Base-by-base conservation (phyloP, 805 yeast genomes). In the Ogataea ganodermae region DNA sequence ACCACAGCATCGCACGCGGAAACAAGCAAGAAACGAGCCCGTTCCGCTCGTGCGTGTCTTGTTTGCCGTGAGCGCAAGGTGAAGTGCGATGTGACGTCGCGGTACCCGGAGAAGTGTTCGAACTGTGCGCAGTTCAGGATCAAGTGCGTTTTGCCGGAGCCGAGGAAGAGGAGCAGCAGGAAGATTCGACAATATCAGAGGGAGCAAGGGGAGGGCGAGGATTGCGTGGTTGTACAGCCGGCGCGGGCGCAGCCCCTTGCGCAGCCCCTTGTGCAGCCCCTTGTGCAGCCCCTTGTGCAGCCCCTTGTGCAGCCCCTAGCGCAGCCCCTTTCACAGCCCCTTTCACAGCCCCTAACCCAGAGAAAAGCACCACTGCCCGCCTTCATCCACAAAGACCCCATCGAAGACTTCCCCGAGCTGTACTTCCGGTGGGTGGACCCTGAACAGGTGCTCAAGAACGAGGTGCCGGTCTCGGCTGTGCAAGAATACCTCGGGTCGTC, bases 41-140 rank as follows among this genome's bases (percentile, higher is more conserved):
- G 91, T 43, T 86, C 89, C 0, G 70, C 86, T 7, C 67, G 88
- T 39, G 92, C 91, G 2, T 86, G 94, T 60, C 76, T 79, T 33
- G 85, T 86, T n/a, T 87, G 94, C 60, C 81, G 89, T 45, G 76
- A 84, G 6, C 71, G 94, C 28, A 86, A 86, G 58, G 94, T 86
- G n/a, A 76, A 90, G 28, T 86, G 95, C 67, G 89, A 84, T 59
- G 87, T 85, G 10, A 84, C 73, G 12, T 62, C 64, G 27, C 76
- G 70, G 45, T 71, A 72, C 59, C 86, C 86, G 0, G 49, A 43
- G 1, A 55, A 52, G 42, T 81, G 87, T 58, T 77, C 90, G 18
- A 85, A 85, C 63, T 85, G 92, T 61, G 72, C 78, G 28, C 83
- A 86, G 3, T 85, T 84, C 63, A 84, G 86, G 6, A 78, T 88